Evolutionary conservation across 2,329 filamentous ascomycete species (phyloP), one percentile per base, ranked within the genome.

Genomic region (Alternaria atra): DNA sequence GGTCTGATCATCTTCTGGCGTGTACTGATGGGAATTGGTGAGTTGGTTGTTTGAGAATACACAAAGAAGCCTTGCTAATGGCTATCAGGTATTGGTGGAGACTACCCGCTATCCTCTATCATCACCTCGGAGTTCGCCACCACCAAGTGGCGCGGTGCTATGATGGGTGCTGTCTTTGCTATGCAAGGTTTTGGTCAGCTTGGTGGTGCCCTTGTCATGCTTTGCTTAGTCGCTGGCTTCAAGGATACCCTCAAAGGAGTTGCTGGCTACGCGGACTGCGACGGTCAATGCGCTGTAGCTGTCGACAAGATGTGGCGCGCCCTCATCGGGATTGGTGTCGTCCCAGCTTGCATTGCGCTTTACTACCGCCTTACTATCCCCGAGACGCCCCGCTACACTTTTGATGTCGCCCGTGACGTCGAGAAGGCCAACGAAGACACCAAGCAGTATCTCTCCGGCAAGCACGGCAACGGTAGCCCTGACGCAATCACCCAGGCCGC

Each of bases 21-120:
- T 65, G 77, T 79, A 5, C 64, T 79, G n/a, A 80, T 80, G 78
- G 77, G 77, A 35, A 78, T 79, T 10, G 76, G 75, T 76, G 57
- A 52, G 72, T 64, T 5, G 20, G 2, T 5, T 35, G 13, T 27
- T 12, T 42, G 10, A 5, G 12, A 17, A 89, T 91, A 13, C 17
- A 1, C 13, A 35, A 7, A 1, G 3, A 2, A 10, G 17, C 1
- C 23, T n/a, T 5, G 13, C 64, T 71, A 58, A 71, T 34, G 8
- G 2, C 6, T 43, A n/a, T 1, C 29, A 76, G 75, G 77, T 44
- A 79, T 79, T 30, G 77, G 92, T 66, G 92, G 91, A 63, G 92
- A 95, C 73, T 95, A 94, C 74, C 92, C 92, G 3, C 84, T 96
- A 5, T 93, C 90, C 40, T 91, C 89, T 27, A 91, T 95, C 71